Evolutionary conservation across 345 rosid genomes (phyloP).

Genomic region (Erodium maritimum): DNA sequence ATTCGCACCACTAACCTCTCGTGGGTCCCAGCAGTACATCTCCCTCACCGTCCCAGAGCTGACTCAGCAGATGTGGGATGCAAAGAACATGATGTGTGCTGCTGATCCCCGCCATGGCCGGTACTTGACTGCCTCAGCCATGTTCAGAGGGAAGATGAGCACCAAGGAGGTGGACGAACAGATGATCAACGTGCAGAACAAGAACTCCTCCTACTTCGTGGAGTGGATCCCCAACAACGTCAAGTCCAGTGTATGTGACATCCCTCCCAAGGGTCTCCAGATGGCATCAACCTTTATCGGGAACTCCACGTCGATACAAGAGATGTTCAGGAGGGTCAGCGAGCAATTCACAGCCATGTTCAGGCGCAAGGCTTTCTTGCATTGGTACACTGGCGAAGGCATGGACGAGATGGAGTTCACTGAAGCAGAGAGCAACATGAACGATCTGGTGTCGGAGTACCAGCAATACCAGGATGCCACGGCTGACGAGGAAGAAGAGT

Average conservation of each 20-base stretch:
- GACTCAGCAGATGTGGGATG: constrained; percentile 85
- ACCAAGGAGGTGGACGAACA: constrained; percentile 96
- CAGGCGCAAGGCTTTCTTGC: constrained; percentile 90
- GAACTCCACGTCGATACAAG: constrained; percentile 87
- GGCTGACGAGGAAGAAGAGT: constrained; percentile 75
- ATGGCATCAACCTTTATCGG: constrained; percentile 57
- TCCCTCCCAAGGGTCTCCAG: constrained; percentile 42
- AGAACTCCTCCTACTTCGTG: constrained; percentile 90
- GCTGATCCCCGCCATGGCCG: constrained; percentile 98
- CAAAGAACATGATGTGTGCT: constrained; percentile 99
- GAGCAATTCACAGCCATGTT: constrained; percentile 98
- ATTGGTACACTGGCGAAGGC: constrained; percentile 97
- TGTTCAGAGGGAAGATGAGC: constrained; percentile 98
- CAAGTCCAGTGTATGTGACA: constrained; percentile 49
- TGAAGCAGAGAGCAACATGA: constrained; percentile 97
- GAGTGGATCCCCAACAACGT: constrained; percentile 88
- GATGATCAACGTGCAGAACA: constrained; percentile 90
- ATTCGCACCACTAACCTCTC: constrained; percentile 56
- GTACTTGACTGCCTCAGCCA: constrained; percentile 91
- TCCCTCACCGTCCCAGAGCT: constrained; percentile 45
- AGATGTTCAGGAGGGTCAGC: constrained; percentile 98
- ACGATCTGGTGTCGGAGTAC: constrained; percentile 86
- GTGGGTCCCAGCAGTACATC: constrained; percentile 41
- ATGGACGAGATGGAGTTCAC: constrained; percentile 99
- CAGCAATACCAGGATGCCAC: constrained; percentile 97